Evolutionary conservation across 768 basidiomycete species (phyloP), one percentile per base, ranked within the genome.

Genomic region (Tulasnella sp.): DNA sequence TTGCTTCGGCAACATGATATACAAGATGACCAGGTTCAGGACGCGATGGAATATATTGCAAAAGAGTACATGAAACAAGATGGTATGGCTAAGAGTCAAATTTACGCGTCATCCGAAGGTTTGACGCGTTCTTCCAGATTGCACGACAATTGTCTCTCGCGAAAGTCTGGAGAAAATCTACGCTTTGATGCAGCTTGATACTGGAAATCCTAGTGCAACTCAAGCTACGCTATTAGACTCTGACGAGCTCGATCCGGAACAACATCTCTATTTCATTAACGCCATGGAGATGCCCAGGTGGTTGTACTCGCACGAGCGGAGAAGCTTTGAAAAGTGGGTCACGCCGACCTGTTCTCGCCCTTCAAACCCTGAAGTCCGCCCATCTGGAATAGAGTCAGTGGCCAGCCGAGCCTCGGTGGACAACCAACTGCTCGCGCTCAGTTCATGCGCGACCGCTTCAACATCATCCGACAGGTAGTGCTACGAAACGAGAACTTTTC

Each of bases 401-500:
- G 86, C 10, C 87, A 90, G 46, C 87, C 91, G 24, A 92, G 92
- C 2, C 87, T 94, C n/a, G 92, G 94, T 14, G 95, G 95, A 0
- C 89, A 94, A 36, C 90, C 97, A 34, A 92, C 95, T 40, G 93
- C 94, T 10, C 90, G 95, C 81, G 90, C 96, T 46, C 86, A 88
- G 39, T 93, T 94, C 71, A 87, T 94, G 38, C 90, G 97, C 44
- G 94, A 99, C 84, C 87, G 97, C 74, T 88, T 97, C 81, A 91
- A 94, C 84, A 91, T 99, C 75, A 95, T 99, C 82, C 94, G 92
- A 84, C 97, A 99, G 86, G 93, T 94, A 83, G 91, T 99, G 39
- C 87, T 98, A 52, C 89, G 98, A 56, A 99, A 98, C 83, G 98
- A 99, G 84, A 96, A 99, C 85, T 99, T 99, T 85, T 95, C 95